Conservation (phyloP, 2,329 filamentous ascomycete genomes). For the Penicillium sp. region DNA sequence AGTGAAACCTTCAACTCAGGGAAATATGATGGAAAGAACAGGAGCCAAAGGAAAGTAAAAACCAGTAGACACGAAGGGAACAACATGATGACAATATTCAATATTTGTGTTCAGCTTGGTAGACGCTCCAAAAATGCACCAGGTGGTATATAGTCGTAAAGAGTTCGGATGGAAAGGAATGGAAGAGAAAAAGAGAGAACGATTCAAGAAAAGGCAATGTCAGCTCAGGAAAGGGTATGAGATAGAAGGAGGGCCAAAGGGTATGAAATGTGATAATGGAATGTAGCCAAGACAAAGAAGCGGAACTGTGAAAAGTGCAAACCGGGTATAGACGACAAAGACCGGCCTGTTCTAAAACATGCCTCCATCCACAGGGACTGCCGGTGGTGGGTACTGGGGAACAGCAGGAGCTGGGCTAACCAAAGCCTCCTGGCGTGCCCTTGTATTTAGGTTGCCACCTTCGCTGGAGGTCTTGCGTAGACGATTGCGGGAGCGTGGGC, state of each 20-base stretch:
- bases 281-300: slow-evolving; percentile 10
- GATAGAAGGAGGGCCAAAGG: slow-evolving; percentile 6
- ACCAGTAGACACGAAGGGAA: slow-evolving; percentile 1
- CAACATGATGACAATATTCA: slow-evolving; percentile 12
- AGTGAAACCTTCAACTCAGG: slow-evolving; percentile 14
- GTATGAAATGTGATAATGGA: not conserved
- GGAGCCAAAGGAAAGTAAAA: slow-evolving; percentile 3
- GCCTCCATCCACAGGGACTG: slow-evolving; percentile 38
- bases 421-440: slow-evolving; percentile 48
- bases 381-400: slow-evolving; percentile 38
- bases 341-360: slow-evolving; percentile 40
- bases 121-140: slow-evolving; percentile 34
- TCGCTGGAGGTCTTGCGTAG: slow-evolving; percentile 44
- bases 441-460: slow-evolving; percentile 50
- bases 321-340: slow-evolving; percentile 11
- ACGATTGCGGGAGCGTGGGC: slow-evolving; percentile 38
- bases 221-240: slow-evolving; percentile 5
- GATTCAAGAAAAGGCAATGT: not conserved
- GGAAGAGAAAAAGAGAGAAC: not conserved
- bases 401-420: slow-evolving; percentile 35
- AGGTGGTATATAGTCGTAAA: slow-evolving; percentile 34
- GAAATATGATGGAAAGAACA: slow-evolving; percentile 11
- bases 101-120: not conserved
- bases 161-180: slow-evolving; percentile 6
- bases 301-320: not conserved